Percentiles rank a stretch among this genome's conserved stretches.
phyloP scores from a whole-genome alignment of 2,329 filamentous ascomycete species.

The Ramichloridium luteum region DNA sequence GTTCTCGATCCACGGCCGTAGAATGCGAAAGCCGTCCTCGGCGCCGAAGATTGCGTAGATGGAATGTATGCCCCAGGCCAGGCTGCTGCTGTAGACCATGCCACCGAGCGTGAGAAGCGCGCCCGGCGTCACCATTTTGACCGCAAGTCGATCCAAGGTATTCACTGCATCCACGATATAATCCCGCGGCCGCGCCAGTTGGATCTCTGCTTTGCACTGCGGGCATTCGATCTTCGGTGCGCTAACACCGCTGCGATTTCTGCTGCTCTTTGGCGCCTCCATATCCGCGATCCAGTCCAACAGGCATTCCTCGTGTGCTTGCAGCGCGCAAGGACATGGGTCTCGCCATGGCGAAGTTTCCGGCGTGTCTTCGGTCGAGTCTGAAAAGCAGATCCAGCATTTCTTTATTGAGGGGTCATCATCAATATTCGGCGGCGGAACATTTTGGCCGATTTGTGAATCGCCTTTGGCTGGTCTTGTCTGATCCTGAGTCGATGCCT shows the following conservation, averaged over 20 bases:
- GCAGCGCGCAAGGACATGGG: conserved; percentile 80
- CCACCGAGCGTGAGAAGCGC: conserved; percentile 42
- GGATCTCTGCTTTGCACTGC: conserved; percentile 75
- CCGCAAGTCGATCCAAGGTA: conserved; percentile 44
- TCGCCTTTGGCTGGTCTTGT: neutral
- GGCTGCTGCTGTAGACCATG: conserved; percentile 14
- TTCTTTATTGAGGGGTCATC: conserved; percentile 34
- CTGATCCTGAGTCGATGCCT: conserved; percentile 3
- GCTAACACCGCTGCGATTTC: conserved; percentile 33
- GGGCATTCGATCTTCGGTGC: conserved; percentile 64
- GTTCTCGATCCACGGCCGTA: conserved; percentile 29
- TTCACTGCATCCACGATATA: conserved; percentile 56
- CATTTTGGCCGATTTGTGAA: neutral
- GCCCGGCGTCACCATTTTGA: conserved; percentile 51
- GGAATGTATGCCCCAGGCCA: conserved; percentile 46
- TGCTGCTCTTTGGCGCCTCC: conserved; percentile 48
- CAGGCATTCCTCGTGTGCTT: conserved; percentile 80
- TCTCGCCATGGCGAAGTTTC: conserved; percentile 62
- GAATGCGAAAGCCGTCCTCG: conserved; percentile 45
- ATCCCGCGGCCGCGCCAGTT: conserved; percentile 62
- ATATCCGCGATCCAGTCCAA: conserved; percentile 89
- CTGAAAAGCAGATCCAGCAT: conserved; percentile 60
- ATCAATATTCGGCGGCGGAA: conserved; percentile 7
- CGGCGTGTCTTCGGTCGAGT: conserved; percentile 52
- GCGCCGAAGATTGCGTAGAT: conserved; percentile 54